Conservation (phyloP, 31 red algal genomes). For the Odonthalia washingtoniensis region DNA sequence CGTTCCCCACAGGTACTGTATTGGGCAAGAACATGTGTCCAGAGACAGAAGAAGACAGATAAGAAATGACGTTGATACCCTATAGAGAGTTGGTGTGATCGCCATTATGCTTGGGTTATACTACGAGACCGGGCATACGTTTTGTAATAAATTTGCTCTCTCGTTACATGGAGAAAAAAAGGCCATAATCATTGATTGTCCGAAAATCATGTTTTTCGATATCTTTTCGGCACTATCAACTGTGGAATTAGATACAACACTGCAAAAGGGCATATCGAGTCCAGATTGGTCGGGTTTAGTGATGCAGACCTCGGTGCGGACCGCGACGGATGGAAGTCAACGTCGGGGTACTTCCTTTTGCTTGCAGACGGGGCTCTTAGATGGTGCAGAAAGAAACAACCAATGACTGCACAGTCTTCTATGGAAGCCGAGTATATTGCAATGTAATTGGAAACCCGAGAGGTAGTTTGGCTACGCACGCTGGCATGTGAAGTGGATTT, state of each 20-base stretch:
- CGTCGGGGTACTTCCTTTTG: slow-evolving; percentile 29
- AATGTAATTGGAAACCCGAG: slow-evolving; percentile 1
- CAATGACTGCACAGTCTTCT: slow-evolving; percentile 31
- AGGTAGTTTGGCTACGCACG: slow-evolving; percentile 31
- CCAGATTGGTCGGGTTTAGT: background rate
- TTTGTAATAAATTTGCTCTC: slow-evolving; percentile 22
- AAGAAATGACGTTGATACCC: background rate
- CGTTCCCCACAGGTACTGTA: background rate
- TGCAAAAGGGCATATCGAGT: background rate
- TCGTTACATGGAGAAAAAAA: slow-evolving; percentile 18
- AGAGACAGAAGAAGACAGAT: background rate
- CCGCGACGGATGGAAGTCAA: slow-evolving; percentile 17
- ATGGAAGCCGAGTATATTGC: slow-evolving; percentile 44
- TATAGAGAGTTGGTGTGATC: slow-evolving; percentile 34
- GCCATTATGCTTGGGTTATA: slow-evolving; percentile 37
- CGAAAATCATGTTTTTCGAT: no score
- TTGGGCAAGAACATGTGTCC: background rate
- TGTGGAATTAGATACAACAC: no score
- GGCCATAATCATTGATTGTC: no score
- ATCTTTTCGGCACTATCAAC: no score
- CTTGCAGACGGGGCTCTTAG: slow-evolving; percentile 21
- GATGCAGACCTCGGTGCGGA: slow-evolving; percentile 43
- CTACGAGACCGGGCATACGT: slow-evolving; percentile 40
- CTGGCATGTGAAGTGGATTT: background rate
- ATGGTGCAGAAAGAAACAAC: slow-evolving; percentile 47